Evolutionary conservation across 2,329 filamentous ascomycete species (phyloP).

Genomic region (Claviceps citrina): DNA sequence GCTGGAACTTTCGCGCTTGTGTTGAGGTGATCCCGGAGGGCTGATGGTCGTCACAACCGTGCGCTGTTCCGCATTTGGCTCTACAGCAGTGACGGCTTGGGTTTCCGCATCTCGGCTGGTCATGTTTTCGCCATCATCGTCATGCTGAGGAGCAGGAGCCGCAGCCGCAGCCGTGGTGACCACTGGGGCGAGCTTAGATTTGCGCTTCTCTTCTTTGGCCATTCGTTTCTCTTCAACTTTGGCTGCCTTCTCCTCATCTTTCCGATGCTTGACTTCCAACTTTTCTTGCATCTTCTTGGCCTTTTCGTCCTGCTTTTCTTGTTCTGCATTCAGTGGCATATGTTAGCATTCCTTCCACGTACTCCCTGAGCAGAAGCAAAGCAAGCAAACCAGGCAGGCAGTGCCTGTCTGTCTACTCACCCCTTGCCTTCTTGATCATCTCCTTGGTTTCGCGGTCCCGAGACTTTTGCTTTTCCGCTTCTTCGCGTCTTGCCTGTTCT

Average conservation of each 20-base stretch:
- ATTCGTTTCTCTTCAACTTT: slow-evolving; percentile 37
- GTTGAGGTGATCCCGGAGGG: slow-evolving; percentile 6
- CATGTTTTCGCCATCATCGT: slow-evolving; percentile 6
- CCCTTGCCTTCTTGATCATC: slow-evolving; percentile 38
- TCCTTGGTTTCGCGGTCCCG: slow-evolving; percentile 39
- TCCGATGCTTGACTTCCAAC: slow-evolving; percentile 7
- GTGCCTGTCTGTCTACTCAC: slow-evolving; percentile 26
- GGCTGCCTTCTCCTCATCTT: slow-evolving; percentile 29
- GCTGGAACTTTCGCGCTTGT: slow-evolving; percentile 9
- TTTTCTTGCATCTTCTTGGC: slow-evolving; percentile 12
- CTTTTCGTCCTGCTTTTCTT: slow-evolving; percentile 28
- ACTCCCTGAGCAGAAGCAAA: neutral
- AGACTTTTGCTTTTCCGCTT: slow-evolving; percentile 29
- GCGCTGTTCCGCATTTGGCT: neutral
- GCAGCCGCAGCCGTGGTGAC: neutral
- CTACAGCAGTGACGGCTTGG: neutral
- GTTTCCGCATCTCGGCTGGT: slow-evolving; percentile 7
- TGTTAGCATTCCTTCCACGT: slow-evolving; percentile 7
- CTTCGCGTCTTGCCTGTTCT: slow-evolving; percentile 40
- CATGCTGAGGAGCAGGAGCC: neutral
- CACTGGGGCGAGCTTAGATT: slow-evolving; percentile 14
- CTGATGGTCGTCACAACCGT: slow-evolving; percentile 1
- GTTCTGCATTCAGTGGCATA: slow-evolving; percentile 19
- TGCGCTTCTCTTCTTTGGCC: slow-evolving; percentile 30
- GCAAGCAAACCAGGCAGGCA: neutral